Conservation (phyloP, 23 red algal species). For the Pyropia yezoensis region DNA sequence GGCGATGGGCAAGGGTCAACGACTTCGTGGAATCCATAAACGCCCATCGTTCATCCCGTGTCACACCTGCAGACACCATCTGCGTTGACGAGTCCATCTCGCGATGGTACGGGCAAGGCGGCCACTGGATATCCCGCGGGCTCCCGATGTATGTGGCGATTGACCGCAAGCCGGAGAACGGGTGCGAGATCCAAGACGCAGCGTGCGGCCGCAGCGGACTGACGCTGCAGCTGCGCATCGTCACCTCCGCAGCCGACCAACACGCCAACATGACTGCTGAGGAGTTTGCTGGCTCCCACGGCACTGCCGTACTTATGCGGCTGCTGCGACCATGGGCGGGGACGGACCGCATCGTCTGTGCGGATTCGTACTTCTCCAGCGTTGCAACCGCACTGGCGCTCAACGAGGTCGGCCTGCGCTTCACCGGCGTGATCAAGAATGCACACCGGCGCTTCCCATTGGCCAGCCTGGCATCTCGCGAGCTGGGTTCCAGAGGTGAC, state of each 20-base stretch:
- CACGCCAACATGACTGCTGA: neutral
- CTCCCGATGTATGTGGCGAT: conserved; percentile 22
- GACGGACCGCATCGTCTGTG: conserved; percentile 10
- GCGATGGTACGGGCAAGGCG: no score
- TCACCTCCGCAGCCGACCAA: neutral
- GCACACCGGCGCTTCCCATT: conserved; percentile 8
- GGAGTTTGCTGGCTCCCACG: neutral
- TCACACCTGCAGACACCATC: conserved; percentile 1
- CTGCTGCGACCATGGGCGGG: no score
- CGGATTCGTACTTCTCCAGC: conserved; percentile 6
- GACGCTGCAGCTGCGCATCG: neutral
- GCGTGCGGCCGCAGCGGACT: conserved; percentile 5
- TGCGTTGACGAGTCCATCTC: conserved; percentile 9
- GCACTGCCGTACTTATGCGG: conserved; percentile 1
- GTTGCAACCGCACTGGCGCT: conserved; percentile 4
- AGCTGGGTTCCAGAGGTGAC: conserved; percentile 3
- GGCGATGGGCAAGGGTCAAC: no score
- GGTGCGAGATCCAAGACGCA: conserved; percentile 16
- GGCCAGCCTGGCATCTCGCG: neutral
- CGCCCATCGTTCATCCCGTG: no score
- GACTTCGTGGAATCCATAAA: no score
- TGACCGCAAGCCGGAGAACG: conserved; percentile 24
- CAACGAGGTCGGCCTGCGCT: conserved; percentile 2
- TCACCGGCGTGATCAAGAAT: conserved; percentile 14
- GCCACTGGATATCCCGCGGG: no score